Conservation (phyloP, 2,329 filamentous ascomycete genomes). For the Magnaporthiopsis incrustans region DNA sequence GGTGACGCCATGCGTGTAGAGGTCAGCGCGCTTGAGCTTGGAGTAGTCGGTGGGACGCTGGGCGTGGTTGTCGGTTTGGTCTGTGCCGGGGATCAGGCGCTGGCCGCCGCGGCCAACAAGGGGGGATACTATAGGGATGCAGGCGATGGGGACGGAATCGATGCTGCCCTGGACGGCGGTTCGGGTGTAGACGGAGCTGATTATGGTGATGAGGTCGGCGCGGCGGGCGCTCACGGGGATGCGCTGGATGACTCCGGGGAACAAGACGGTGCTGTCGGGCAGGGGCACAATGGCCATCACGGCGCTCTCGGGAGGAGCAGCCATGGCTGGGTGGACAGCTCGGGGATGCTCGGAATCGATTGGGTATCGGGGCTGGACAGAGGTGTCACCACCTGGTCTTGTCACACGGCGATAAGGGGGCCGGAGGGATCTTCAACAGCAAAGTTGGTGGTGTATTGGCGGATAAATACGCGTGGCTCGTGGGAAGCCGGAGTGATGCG, state of each 20-base stretch:
- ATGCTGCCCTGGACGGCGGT: conserved; percentile 49
- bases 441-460: no score
- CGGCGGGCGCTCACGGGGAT: conserved; percentile 73
- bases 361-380: no score
- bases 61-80: conserved; percentile 34
- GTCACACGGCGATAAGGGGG: no score
- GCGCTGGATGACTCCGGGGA: conserved; percentile 78
- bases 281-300: conserved; percentile 61
- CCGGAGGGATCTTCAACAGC: no score
- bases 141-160: conserved; percentile 70
- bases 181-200: conserved; percentile 76
- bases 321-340: not conserved
- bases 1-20: conserved; percentile 77
- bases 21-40: conserved; percentile 50
- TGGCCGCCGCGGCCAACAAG: conserved; percentile 68
- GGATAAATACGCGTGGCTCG: no score
- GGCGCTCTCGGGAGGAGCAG: conserved; percentile 4
- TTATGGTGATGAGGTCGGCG: conserved; percentile 79
- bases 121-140: conserved; percentile 75
- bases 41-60: conserved; percentile 47
- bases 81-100: conserved; percentile 60
- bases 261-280: conserved; percentile 69
- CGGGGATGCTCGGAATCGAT: no score
- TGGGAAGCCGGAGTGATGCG: no score
- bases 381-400: no score